Conservation (phyloP, 495 filamentous ascomycete genomes). For the Aspergillus wentii region DNA sequence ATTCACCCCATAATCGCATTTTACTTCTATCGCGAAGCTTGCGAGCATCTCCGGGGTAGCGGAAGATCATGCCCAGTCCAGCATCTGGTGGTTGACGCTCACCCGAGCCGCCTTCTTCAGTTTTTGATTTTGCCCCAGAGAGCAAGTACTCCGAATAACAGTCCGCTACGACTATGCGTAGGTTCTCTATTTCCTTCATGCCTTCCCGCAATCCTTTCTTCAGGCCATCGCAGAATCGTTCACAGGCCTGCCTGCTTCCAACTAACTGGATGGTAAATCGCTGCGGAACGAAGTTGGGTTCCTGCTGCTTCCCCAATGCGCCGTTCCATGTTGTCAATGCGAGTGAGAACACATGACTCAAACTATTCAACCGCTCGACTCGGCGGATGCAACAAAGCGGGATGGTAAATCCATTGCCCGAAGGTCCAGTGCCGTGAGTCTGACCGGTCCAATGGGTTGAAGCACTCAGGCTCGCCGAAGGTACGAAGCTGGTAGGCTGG, state of each 20-base stretch:
- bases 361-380: slow-evolving; percentile 87
- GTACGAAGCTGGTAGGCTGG: slow-evolving; percentile 80
- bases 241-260: slow-evolving; percentile 81
- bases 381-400: slow-evolving; percentile 86
- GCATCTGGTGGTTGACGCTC: slow-evolving; percentile 77
- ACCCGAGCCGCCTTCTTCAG: slow-evolving; percentile 29
- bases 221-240: slow-evolving; percentile 91
- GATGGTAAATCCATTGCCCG: slow-evolving; percentile 94
- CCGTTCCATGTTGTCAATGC: slow-evolving; percentile 97
- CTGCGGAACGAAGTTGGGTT: slow-evolving; percentile 57
- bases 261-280: slow-evolving; percentile 86
- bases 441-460: slow-evolving; percentile 81
- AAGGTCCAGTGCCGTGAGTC: slow-evolving; percentile 85
- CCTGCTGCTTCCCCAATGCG: slow-evolving; percentile 46
- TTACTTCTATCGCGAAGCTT: slow-evolving; percentile 94
- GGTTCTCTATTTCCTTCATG: slow-evolving; percentile 78
- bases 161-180: slow-evolving; percentile 69
- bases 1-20: slow-evolving; percentile 96
- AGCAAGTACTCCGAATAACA: slow-evolving; percentile 95
- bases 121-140: slow-evolving; percentile 37
- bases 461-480: slow-evolving; percentile 65
- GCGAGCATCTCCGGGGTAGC: slow-evolving; percentile 92
- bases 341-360: slow-evolving; percentile 86
- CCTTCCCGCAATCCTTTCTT: slow-evolving; percentile 82
- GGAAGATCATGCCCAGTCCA: slow-evolving; percentile 86